phyloP scores from a whole-genome alignment of 2,329 filamentous ascomycete genomes.

The Metarhizium robertsii region DNA sequence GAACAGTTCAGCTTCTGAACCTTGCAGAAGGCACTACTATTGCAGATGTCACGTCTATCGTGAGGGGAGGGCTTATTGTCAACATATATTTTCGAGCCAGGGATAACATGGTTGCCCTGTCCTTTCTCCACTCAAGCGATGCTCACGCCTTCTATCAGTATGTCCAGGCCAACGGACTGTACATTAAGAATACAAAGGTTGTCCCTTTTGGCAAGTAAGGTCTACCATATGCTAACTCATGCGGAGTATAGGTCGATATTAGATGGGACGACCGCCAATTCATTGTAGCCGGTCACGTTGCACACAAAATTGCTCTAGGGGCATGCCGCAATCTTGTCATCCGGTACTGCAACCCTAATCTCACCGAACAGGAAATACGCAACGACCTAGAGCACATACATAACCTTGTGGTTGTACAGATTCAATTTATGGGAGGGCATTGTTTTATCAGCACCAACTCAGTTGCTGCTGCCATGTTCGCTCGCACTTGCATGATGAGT shows the following conservation, averaged over 20 bases:
- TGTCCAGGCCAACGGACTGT: constrained; percentile 55
- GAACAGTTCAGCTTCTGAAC: constrained; percentile 55
- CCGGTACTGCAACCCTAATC: constrained; percentile 42
- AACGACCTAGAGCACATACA: constrained; percentile 76
- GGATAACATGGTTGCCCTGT: constrained; percentile 55
- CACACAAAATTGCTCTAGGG: constrained; percentile 53
- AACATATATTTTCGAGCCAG: constrained; percentile 54
- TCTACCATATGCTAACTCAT: neutral
- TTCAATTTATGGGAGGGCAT: constrained; percentile 49
- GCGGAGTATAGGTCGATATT: constrained; percentile 47
- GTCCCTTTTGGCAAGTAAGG: constrained; percentile 25
- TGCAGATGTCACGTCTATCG: constrained; percentile 51
- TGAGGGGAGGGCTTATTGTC: constrained; percentile 63
- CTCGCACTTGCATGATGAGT: constrained; percentile 69
- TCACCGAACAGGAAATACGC: constrained; percentile 57
- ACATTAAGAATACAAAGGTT: constrained; percentile 56
- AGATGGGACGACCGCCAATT: constrained; percentile 66
- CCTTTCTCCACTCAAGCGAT: constrained; percentile 56
- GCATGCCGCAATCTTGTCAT: constrained; percentile 69
- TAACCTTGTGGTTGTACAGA: constrained; percentile 60
- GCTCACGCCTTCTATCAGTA: constrained; percentile 58
- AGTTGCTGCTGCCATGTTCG: constrained; percentile 65
- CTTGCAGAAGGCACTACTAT: constrained; percentile 54
- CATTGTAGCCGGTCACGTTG: constrained; percentile 51
- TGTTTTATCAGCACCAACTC: constrained; percentile 69